These are phyloP conservation scores for Geosmithia putterillii DNA, from an alignment of 2,329 filamentous ascomycete genomes.

Conservation along the genomic window DNA sequence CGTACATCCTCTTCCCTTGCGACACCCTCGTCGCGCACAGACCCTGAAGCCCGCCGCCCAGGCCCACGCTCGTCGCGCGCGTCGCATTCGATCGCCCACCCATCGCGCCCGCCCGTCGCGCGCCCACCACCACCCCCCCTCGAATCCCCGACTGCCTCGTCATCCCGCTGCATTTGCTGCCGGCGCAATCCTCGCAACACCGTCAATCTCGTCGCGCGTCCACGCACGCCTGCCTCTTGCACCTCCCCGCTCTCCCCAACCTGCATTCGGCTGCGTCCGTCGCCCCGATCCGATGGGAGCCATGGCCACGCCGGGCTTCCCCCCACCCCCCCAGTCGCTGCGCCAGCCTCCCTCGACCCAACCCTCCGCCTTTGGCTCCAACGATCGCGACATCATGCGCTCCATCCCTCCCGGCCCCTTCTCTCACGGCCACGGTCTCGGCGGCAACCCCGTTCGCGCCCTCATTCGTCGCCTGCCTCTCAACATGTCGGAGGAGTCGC, in stretches of 20 bases:
- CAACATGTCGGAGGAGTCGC: slow-evolving; percentile 38
- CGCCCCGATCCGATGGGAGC: slow-evolving; percentile 4
- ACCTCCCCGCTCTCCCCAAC: not conserved
- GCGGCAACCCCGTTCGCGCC: slow-evolving; percentile 27
- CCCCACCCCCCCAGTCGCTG: slow-evolving; percentile 25
- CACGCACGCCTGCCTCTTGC: not conserved
- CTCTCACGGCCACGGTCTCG: slow-evolving; percentile 12
- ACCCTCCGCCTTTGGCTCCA: slow-evolving; percentile 15
- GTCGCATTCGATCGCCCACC: not conserved
- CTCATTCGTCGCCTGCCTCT: slow-evolving; percentile 41
- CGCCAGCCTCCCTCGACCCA: slow-evolving; percentile 18
- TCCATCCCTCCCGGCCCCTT: slow-evolving; percentile 2
- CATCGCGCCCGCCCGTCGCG: no score
- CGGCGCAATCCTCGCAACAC: not conserved
- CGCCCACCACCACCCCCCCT: not conserved
- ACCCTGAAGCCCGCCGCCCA: no score
- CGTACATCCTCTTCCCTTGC: not conserved
- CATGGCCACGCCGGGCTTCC: slow-evolving; percentile 33
- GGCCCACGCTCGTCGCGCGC: no score
- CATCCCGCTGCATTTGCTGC: not conserved
- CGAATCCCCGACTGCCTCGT: no score
- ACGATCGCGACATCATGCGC: slow-evolving; percentile 15
- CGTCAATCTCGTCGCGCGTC: not conserved
- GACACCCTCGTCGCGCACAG: no score
- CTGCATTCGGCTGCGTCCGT: not conserved